Conservation (phyloP, 176 grass and related monocot species). For the Rhynchospora tenuis region DNA sequence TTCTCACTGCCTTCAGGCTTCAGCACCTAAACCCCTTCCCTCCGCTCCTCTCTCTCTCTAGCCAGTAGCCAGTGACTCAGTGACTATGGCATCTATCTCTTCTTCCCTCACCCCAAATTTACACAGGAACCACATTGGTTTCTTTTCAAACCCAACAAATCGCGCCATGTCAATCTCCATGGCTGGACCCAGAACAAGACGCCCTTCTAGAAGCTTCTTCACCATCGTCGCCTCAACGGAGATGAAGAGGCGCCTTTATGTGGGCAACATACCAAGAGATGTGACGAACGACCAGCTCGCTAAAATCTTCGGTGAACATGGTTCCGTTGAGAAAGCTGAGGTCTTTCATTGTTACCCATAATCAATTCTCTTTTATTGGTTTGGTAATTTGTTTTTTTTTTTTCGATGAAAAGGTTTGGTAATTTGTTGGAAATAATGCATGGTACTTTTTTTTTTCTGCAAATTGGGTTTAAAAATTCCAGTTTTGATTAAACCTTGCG, state of each 20-base stretch:
- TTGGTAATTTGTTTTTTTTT: not conserved
- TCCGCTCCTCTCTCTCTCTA: not conserved
- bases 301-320: conserved; percentile 62
- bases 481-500: not conserved
- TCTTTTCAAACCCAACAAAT: not conserved
- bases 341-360: conserved; percentile 22
- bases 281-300: conserved; percentile 67
- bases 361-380: not conserved
- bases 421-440: not conserved
- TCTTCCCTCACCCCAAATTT: conserved; percentile 19
- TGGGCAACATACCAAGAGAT: conserved; percentile 82
- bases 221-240: conserved; percentile 10
- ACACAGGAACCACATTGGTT: conserved; percentile 31
- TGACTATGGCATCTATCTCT: conserved; percentile 15
- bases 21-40: not conserved
- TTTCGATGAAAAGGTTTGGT: too few species aligned
- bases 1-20: not conserved
- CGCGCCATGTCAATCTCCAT: not conserved
- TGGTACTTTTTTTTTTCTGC: not conserved
- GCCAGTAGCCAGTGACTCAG: not conserved
- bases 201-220: conserved; percentile 1
- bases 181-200: conserved; percentile 3
- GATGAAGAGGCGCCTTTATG: conserved; percentile 69
- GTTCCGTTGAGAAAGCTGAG: conserved; percentile 77
- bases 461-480: not conserved